These are phyloP conservation scores for Pulchroboletus neoregius DNA, from an alignment of 1,284 basidiomycete genomes.

Conservation along the genomic window DNA sequence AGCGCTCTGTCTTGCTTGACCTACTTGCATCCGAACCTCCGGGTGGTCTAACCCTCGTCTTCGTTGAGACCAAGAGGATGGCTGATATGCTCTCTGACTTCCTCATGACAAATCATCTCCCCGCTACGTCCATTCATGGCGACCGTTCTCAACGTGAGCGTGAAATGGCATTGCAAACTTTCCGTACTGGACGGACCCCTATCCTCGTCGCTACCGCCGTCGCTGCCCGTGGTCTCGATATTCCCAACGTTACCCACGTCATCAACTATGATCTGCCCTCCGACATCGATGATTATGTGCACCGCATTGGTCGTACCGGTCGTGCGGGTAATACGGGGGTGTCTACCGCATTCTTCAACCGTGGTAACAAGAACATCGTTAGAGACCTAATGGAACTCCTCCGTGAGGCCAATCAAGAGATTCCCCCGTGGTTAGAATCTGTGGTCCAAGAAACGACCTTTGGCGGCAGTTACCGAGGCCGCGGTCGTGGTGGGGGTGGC, in stretches of 20 bases:
- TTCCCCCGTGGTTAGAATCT: slow-evolving; percentile 88
- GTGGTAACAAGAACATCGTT: slow-evolving; percentile 88
- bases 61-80: slow-evolving; percentile 99
- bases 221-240: slow-evolving; percentile 98
- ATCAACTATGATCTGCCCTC: slow-evolving; percentile 98
- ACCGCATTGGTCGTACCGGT: slow-evolving; percentile 98
- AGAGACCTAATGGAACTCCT: slow-evolving; percentile 90
- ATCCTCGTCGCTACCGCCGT: slow-evolving; percentile 98
- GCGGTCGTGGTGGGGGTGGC: slow-evolving; percentile 58
- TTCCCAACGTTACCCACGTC: slow-evolving; percentile 99
- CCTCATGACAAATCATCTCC: slow-evolving; percentile 79
- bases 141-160: slow-evolving; percentile 98
- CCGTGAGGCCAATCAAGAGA: slow-evolving; percentile 95
- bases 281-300: slow-evolving; percentile 98
- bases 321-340: slow-evolving; percentile 99
- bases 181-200: slow-evolving; percentile 92
- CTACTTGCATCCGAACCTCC: slow-evolving; percentile 79
- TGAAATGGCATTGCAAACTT: slow-evolving; percentile 92
- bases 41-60: slow-evolving; percentile 87
- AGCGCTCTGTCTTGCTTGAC: slow-evolving; percentile 95
- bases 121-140: slow-evolving; percentile 96
- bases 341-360: slow-evolving; percentile 93
- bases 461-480: slow-evolving; percentile 48
- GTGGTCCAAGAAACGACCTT: slow-evolving; percentile 82
- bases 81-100: slow-evolving; percentile 98